These are phyloP conservation scores for Phytopythium vexans DNA, from an alignment of 352 stramenopile genomes.

Conservation along the genomic window DNA sequence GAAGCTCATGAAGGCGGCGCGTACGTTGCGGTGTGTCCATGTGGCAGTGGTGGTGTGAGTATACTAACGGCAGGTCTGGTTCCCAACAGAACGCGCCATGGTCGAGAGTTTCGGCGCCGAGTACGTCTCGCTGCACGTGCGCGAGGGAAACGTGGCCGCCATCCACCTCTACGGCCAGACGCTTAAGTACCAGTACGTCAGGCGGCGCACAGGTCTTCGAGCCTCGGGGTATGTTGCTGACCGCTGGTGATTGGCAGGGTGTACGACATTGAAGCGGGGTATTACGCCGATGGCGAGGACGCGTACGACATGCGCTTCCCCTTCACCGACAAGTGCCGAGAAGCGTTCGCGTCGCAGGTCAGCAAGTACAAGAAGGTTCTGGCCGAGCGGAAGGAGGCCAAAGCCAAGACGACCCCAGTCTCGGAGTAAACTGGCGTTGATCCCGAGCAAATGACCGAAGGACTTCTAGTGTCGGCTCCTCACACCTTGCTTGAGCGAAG, in stretches of 20 bases:
- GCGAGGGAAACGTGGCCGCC: conserved; percentile 96
- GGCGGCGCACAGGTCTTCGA: conserved; percentile 1
- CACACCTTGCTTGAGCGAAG: no score
- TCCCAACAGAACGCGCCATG: conserved; percentile 92
- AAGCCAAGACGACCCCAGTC: conserved; percentile 15
- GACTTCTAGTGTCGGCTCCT: no score
- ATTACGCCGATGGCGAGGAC: conserved; percentile 99
- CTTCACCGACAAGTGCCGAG: conserved; percentile 90
- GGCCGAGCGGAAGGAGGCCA: conserved; percentile 56
- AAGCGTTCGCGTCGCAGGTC: conserved; percentile 82
- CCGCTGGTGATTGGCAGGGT: conserved; percentile 51
- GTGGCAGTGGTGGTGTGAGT: conserved; percentile 1
- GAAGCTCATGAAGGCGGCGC: conserved; percentile 96
- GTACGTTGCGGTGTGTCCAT: conserved; percentile 31
- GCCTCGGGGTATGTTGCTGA: not conserved
- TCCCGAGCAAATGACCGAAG: no score
- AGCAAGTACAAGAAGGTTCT: conserved; percentile 82
- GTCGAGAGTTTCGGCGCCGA: conserved; percentile 96
- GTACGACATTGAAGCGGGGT: conserved; percentile 98
- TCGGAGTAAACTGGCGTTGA: no score
- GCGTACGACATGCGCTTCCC: conserved; percentile 98
- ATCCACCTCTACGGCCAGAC: conserved; percentile 99
- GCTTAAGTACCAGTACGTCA: conserved; percentile 94
- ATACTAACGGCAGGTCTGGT: not conserved
- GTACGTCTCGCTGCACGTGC: conserved; percentile 99